These are phyloP conservation scores for Starmerella asiatica DNA, from an alignment of 805 yeast genomes.

Conservation along the genomic window DNA sequence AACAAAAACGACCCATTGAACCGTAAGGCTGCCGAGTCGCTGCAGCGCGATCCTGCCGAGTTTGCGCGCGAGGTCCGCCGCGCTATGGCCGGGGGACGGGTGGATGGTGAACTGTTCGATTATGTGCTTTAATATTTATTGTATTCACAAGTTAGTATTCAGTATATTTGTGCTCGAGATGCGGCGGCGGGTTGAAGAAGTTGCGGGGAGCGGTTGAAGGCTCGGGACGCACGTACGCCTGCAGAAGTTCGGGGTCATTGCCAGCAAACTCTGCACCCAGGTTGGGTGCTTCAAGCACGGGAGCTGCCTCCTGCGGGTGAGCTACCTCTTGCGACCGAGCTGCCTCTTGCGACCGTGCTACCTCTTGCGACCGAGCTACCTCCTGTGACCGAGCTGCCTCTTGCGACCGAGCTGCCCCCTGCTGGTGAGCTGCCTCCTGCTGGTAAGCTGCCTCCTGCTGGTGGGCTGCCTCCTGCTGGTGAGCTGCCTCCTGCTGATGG, in stretches of 20 bases:
- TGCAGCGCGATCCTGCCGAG: conserved; percentile 29
- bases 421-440: too few relatives aligned
- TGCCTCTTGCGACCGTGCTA: too few relatives aligned
- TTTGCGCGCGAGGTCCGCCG: conserved; percentile 46
- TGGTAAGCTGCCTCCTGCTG: too few relatives aligned
- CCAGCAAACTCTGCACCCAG: background rate
- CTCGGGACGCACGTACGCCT: conserved; percentile 1
- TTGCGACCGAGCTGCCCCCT: too few relatives aligned
- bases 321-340: too few relatives aligned
- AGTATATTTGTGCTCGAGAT: conserved; percentile 3
- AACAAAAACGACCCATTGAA: conserved; percentile 87
- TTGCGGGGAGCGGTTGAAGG: conserved; percentile 4
- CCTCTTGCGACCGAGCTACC: too few relatives aligned
- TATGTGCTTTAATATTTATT: conserved; percentile 30
- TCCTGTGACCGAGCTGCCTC: too few relatives aligned
- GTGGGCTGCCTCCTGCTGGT: too few relatives aligned
- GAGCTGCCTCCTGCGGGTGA: background rate
- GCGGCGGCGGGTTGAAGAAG: conserved; percentile 17
- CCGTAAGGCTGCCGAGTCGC: conserved; percentile 65
- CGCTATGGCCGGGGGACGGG: conserved; percentile 61
- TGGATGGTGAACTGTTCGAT: conserved; percentile 50
- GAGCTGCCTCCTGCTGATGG: background rate
- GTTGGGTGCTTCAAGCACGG: background rate
- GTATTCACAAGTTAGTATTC: background rate
- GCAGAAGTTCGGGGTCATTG: conserved; percentile 1